Base-by-base conservation (phyloP, 805 yeast genomes). In the Cyberlindnera suaveolens region DNA sequence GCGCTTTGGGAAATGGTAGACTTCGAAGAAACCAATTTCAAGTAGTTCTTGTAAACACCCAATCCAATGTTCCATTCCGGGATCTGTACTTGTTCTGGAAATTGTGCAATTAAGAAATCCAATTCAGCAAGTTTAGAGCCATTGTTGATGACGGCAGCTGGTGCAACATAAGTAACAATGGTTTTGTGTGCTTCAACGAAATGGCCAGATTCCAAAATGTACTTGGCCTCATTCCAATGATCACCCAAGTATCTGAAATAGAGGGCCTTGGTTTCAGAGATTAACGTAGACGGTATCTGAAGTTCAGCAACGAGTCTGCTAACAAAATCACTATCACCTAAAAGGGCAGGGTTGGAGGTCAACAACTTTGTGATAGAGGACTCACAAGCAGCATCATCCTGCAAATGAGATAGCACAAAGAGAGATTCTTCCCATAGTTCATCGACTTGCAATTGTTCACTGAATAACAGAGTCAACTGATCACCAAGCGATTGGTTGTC, bases 151-250 rank as follows among this genome's bases (percentile, higher is more conserved):
- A 90, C 76, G 3, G 82, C 74, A 13, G 63, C 60, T 8, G 98
- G 98, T 0, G 91, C 98, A 27, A 88, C 82, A 3, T 69, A 59
- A 1, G 65, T 56, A 8, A 80, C 52, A 4, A 86, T 62, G 1
- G 77, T 64, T 2, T 63, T 57, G 54, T 86, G 93, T 0, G 96
- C 96, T 33, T 76, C 79, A 0, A 63, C 67, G 66, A 75, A 76
- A 39, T 73, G 60, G 10, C 66, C 68, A 0, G 96, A 96, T 11
- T 68, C 70, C 1, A 87, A 62, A 37, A 83, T 71, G 26, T 81
- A 76, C 37, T 71, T 67, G 1, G 81, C 78, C 51, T 87, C 88
- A 14, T 72, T 66, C 64, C 80, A 68, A 50, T 67, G 73, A 39
- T 83, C 74, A 3, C 74, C 78, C 8, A 55, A 45, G 34, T 68